A percentile compares a stretch with the other conserved stretches of the same genome.
Evolutionary conservation across 768 basidiomycete genomes (phyloP).

Genomic region (Solioccasus polychromus): DNA sequence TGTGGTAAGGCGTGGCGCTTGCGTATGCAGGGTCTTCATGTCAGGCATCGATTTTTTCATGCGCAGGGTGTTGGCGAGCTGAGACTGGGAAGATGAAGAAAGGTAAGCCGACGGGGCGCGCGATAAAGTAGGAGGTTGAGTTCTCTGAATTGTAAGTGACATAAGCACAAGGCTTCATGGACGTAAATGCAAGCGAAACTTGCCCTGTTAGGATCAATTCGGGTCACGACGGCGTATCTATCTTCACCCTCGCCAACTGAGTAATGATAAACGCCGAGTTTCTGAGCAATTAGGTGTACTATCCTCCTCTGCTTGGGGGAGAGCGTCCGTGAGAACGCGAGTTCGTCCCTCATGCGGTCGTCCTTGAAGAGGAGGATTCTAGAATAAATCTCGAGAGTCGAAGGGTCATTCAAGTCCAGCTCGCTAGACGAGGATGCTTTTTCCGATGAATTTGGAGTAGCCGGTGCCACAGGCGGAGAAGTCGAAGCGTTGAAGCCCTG

Average conservation of each 20-base stretch:
- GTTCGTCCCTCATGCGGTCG: conserved; percentile 94
- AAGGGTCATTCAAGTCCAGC: conserved; percentile 93
- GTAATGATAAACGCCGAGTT: conserved; percentile 92
- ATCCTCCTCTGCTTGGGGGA: conserved; percentile 83
- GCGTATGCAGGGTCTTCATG: conserved; percentile 81
- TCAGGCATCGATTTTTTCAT: conserved; percentile 99
- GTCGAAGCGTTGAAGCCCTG: conserved; percentile 43
- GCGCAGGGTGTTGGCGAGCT: conserved; percentile 57
- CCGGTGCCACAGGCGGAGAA: conserved; percentile 52
- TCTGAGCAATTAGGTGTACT: conserved; percentile 95
- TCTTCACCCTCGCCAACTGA: conserved; percentile 92
- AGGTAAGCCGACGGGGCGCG: conserved; percentile 83
- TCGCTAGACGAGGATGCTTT: conserved; percentile 62
- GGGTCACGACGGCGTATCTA: conserved; percentile 90
- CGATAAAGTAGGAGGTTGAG: conserved; percentile 60
- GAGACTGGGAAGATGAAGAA: conserved; percentile 43
- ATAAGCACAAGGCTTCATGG: conserved; percentile 7
- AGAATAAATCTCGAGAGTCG: conserved; percentile 96
- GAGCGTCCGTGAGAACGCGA: conserved; percentile 91
- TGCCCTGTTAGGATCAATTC: conserved; percentile 81
- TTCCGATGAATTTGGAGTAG: conserved; percentile 63
- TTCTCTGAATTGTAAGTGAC: conserved; percentile 29
- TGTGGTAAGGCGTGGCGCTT: conserved; percentile 73
- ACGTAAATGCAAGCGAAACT: conserved; percentile 32
- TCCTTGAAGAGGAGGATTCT: conserved; percentile 96